phyloP scores from a whole-genome alignment of 768 basidiomycete species.

The Pleurotus tuoliensis region DNA sequence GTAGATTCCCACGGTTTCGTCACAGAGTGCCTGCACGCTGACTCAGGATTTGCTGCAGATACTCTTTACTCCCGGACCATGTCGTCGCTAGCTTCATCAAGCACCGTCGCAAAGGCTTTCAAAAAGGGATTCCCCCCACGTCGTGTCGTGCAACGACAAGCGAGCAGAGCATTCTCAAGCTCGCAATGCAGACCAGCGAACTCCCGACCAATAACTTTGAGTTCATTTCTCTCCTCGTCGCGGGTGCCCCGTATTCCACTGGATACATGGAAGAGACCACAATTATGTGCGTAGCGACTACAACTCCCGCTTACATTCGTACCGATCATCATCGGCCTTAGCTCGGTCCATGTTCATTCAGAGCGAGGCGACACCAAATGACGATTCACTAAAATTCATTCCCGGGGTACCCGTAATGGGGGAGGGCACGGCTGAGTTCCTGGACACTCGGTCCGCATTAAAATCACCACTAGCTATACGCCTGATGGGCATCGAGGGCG shows the following conservation, averaged over 20 bases:
- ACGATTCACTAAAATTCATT: slow-evolving; percentile 97
- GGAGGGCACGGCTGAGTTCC: slow-evolving; percentile 89
- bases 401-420: slow-evolving; percentile 89
- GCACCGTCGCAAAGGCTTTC: not conserved
- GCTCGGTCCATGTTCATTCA: slow-evolving; percentile 97
- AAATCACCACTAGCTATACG: slow-evolving; percentile 93
- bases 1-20: not conserved
- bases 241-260: not conserved
- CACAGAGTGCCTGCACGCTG: not conserved
- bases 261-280: slow-evolving; percentile 10
- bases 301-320: not conserved
- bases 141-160: not conserved
- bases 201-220: not conserved
- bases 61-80: not conserved
- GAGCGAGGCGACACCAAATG: slow-evolving; percentile 95
- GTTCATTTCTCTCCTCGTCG: not conserved
- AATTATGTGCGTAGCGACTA: slow-evolving; percentile 22
- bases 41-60: too few relatives aligned
- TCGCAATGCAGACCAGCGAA: not conserved
- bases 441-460: slow-evolving; percentile 82
- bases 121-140: not conserved
- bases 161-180: not conserved
- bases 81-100: slow-evolving; percentile 8
- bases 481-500: slow-evolving; percentile 92
- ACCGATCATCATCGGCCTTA: slow-evolving; percentile 20